Evolutionary conservation across 768 basidiomycete genomes (phyloP).

Genomic region (Auricularia auricula-judae): DNA sequence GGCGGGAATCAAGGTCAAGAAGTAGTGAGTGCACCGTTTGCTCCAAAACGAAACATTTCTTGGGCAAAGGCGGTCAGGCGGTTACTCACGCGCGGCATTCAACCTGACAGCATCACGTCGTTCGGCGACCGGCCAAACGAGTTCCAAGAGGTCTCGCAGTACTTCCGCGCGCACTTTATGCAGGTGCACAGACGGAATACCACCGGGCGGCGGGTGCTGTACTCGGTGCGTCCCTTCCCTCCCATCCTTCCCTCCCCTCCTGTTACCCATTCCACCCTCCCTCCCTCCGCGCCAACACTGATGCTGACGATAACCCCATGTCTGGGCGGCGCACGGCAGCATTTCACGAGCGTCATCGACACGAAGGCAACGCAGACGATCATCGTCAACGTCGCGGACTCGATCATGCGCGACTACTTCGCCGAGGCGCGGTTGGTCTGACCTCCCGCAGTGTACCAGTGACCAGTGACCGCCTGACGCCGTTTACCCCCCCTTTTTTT

Average conservation of each 20-base stretch:
- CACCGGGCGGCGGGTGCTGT: conserved; percentile 53
- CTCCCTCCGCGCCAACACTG: too few relatives aligned
- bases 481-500: background rate
- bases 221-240: conserved; percentile 39
- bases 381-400: conserved; percentile 63
- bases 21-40: conserved; percentile 47
- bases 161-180: conserved; percentile 78
- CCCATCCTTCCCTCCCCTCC: conserved; percentile 3
- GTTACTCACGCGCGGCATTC: background rate
- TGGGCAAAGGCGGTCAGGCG: background rate
- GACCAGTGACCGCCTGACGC: background rate
- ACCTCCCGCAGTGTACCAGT: conserved; percentile 7
- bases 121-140: conserved; percentile 64
- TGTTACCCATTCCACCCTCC: background rate
- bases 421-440: conserved; percentile 61
- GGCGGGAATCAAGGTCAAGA: conserved; percentile 54
- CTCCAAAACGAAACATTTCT: too few relatives aligned
- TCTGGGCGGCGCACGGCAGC: conserved; percentile 25
- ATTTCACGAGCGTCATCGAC: conserved; percentile 68
- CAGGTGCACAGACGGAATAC: conserved; percentile 65
- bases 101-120: conserved; percentile 51
- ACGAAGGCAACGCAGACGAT: conserved; percentile 73
- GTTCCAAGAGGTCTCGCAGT: conserved; percentile 58
- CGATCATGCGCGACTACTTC: conserved; percentile 64
- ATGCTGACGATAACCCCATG: too few relatives aligned